Percentiles rank a stretch among this genome's conserved stretches.
phyloP scores from a whole-genome alignment of 2,329 filamentous ascomycete species.

The Mollisiaceae sp. region DNA sequence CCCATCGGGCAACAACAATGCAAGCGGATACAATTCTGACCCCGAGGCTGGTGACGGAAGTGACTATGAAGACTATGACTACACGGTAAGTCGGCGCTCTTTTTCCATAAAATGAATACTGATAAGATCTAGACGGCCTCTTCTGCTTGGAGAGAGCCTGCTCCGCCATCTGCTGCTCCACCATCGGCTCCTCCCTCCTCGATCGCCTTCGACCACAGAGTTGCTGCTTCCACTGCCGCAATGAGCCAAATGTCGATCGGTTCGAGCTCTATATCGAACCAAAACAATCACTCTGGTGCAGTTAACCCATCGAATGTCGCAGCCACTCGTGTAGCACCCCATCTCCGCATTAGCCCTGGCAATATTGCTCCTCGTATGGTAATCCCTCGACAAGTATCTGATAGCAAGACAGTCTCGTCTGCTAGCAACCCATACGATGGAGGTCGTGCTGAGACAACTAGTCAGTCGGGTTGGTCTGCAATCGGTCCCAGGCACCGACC shows the following conservation, averaged over 20 bases:
- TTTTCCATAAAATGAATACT: neutral
- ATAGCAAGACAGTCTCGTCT: neutral
- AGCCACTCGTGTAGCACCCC: neutral
- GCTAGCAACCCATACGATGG: neutral
- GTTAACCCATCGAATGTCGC: neutral
- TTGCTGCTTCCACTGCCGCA: neutral
- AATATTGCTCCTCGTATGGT: neutral
- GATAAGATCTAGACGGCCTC: constrained; percentile 1
- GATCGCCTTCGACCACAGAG: neutral
- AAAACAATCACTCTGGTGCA: neutral
- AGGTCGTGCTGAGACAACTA: neutral
- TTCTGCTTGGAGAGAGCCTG: neutral
- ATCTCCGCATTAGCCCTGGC: neutral
- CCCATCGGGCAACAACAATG: neutral
- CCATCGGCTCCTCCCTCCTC: neutral
- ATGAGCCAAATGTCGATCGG: constrained; percentile 2
- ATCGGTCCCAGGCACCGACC: neutral
- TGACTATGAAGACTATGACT: constrained; percentile 16
- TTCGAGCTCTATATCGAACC: neutral
- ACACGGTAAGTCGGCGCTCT: constrained; percentile 4
- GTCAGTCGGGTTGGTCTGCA: neutral
- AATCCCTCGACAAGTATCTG: neutral
- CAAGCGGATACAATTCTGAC: constrained; percentile 11
- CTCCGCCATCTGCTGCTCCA: neutral
- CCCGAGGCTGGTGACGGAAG: constrained; percentile 21